These are phyloP conservation scores for Taphrina betulina DNA, from an alignment of 1,139 yeast genomes.

Conservation along the genomic window DNA sequence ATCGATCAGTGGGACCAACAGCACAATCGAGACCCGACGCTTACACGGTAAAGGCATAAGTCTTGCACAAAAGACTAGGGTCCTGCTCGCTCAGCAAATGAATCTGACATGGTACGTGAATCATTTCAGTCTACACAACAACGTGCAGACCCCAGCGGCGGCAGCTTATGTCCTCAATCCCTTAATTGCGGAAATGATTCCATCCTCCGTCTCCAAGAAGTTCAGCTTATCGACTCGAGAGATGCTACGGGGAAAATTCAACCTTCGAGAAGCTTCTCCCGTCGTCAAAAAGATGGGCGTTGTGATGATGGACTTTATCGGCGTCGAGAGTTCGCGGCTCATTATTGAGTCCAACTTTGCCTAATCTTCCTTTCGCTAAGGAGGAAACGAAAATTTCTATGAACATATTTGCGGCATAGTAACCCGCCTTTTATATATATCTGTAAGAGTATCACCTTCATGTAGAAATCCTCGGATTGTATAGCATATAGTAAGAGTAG, in stretches of 20 bases:
- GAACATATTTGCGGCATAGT: no score
- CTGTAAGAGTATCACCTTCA: no score
- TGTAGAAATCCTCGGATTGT: no score
- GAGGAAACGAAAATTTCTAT: no score
- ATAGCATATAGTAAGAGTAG: no score
- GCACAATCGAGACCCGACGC: slow-evolving; percentile 1
- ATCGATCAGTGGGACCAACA: neutral
- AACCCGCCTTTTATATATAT: no score
- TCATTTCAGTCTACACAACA: slow-evolving; percentile 29
- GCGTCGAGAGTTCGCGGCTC: neutral
- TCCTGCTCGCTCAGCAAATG: neutral
- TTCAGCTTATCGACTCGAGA: neutral
- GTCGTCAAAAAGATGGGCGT: neutral
- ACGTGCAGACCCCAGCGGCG: slow-evolving; percentile 20
- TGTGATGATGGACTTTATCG: slow-evolving; percentile 21
- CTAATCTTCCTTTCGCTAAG: no score
- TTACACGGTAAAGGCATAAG: neutral
- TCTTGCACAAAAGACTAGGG: neutral
- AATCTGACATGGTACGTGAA: slow-evolving; percentile 13
- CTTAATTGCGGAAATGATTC: neutral
- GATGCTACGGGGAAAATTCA: no score
- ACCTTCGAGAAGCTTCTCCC: neutral
- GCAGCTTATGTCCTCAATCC: slow-evolving; percentile 19
- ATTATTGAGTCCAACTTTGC: slow-evolving; percentile 14
- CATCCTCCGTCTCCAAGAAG: neutral